Conservation (phyloP, 495 filamentous ascomycete species). For the Penicillium bialowiezense region DNA sequence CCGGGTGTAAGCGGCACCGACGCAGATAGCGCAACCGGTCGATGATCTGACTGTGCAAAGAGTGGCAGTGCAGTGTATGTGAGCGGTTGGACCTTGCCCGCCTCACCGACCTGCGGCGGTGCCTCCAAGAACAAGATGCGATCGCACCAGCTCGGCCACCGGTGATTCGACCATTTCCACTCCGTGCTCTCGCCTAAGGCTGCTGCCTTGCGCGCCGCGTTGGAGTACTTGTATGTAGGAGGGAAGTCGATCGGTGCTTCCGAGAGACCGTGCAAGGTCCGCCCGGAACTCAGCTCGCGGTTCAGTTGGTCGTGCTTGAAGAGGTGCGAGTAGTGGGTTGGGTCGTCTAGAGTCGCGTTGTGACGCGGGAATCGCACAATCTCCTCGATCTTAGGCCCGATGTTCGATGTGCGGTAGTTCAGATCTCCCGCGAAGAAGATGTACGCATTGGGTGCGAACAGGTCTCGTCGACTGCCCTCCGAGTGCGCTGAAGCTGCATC, state of each 20-base stretch:
- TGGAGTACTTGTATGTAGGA: constrained; percentile 84
- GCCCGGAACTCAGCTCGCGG: constrained; percentile 59
- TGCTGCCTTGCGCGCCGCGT: constrained; percentile 41
- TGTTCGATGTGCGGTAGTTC: constrained; percentile 81
- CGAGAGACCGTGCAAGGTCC: constrained; percentile 68
- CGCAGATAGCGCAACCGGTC: constrained; percentile 69
- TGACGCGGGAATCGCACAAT: constrained; percentile 60
- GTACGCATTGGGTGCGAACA: constrained; percentile 74
- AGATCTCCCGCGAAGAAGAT: constrained; percentile 88
- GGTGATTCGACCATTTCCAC: constrained; percentile 74
- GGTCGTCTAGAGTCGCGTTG: constrained; percentile 40
- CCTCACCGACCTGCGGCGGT: constrained; percentile 44
- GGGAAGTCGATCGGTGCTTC: constrained; percentile 79
- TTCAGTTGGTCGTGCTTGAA: constrained; percentile 73
- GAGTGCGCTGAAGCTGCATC: constrained; percentile 18
- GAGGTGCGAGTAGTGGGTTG: constrained; percentile 58
- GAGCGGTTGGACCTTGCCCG: constrained; percentile 40
- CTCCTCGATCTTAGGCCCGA: constrained; percentile 52
- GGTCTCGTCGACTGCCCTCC: constrained; percentile 29
- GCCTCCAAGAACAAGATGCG: constrained; percentile 76
- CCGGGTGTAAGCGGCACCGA: constrained; percentile 48
- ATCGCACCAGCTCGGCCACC: constrained; percentile 95
- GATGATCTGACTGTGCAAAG: constrained; percentile 78
- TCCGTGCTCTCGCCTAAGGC: constrained; percentile 26
- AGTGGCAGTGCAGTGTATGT: constrained; percentile 73